Evolutionary conservation across 257 asterid genomes (phyloP), one percentile per base, ranked within the genome.

Genomic region (Gentiana dahurica): DNA sequence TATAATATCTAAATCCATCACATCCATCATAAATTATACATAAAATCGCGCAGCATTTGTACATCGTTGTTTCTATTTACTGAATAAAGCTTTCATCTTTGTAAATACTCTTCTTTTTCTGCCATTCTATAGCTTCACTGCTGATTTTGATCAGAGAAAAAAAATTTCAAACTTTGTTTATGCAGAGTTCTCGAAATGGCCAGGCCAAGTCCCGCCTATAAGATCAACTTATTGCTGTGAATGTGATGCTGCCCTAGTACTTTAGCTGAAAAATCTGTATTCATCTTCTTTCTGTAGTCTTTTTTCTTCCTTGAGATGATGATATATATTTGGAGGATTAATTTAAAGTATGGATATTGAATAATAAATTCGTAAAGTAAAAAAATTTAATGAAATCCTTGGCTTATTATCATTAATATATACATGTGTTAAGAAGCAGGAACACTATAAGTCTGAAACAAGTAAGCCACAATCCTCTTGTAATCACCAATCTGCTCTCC

Each of bases 201-300:
- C 71, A 65, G 34, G 73, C 70, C 6, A 79, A 74, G 79, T 75
- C 97, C 4, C 86, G 97, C 45, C 49, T 89, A 24, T 89, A 69
- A 86, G 77, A 65, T 60, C 51, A 51, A 8, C 51, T 39, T 39
- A 0, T 24, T 24, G 24, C 24, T 32, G 8, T 12, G 15, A 7
- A 0, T 11, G 0, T 3, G 36, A 34, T 3, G 4, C 55, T 34
- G 35, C 36, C 12, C 1, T 39, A 1, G n/a, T 15, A 11, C 44
- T 44, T 44, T 34, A 53, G 36, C 8, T 1, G 8, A 11, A 3
- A 1, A 33, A 6, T 61, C 13, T 59, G 66, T 44, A 47, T 9
- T 37, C 38, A 36, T 66, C 32, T 46, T 53, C 13, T 33, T 0
- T 32, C 53, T 9, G 34, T 11, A 44, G 51, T 51, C 32, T 37